Evolutionary conservation across 2,329 filamentous ascomycete genomes (phyloP), one percentile per base, ranked within the genome.

Genomic region (Monilinia vaccinii-corymbosi): DNA sequence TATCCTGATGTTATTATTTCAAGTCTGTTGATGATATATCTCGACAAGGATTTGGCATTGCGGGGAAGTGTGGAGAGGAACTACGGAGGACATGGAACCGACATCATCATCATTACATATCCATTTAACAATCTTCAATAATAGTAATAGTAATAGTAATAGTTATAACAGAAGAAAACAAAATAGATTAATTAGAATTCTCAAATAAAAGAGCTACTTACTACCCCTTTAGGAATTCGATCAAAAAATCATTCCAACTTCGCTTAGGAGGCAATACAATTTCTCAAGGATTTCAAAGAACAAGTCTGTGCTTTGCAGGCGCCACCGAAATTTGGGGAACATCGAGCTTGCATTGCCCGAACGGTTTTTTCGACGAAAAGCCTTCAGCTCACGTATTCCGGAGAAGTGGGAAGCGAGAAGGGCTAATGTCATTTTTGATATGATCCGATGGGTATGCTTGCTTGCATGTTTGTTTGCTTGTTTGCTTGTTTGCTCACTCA

Each of bases 221-320:
- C n/a, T n/a, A 23, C 51, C 38, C 32, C 8, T 55, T 55, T 34
- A 9, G n/a, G 38, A 44, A 23, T 18, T 23, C 2, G 32, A 44
- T 18, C 21, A 5, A 16, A n/a, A n/a, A n/a, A 16, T 10, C 23
- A 34, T 21, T 14, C 1, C 1, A 23, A 53, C 18, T 11, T 53
- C 21, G n/a, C 38, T 34, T 23, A 42, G 23, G 28, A 42, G 23
- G 28, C 7, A 53, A 32, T 16, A n/a, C n/a, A n/a, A n/a, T n/a
- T n/a, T 18, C 36, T 53, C 50, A 53, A 53, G 25, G 51, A 23
- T 55, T 2, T 5, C 21, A 7, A 42, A 42, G 25, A 44, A 44
- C 14, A 42, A 42, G 50, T 52, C 25, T 32, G 38, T 55, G 51
- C 51, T 32, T 55, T 55, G 51, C 51, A 55, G 51, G 38, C 51